Base-by-base conservation (phyloP, 2,329 filamentous ascomycete genomes). In the Penicillium capsulatum region DNA sequence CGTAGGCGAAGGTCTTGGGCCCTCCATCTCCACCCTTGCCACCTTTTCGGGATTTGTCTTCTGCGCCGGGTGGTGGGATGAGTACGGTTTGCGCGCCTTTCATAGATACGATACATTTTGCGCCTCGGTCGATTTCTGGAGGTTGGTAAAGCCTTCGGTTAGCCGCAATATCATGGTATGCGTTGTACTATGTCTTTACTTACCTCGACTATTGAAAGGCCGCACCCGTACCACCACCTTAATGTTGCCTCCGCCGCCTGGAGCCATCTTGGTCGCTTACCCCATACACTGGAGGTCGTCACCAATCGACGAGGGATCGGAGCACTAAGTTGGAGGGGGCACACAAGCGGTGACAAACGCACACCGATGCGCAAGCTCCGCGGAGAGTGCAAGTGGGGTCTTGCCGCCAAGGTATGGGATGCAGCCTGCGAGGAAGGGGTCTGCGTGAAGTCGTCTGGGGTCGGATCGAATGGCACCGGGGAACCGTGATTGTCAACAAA, bases 51-150 rank as follows among this genome's bases (percentile, higher is more conserved):
- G 61, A 47, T 64, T 72, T 65, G 49, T 70, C 67, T 63, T 77
- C 71, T 50, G 73, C 68, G 55, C 81, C 78, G 22, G 80, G 72
- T 9, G 91, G 88, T 40, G 85, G 80, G 17, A 76, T 80, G 49
- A 98, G 79, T 61, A 95, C 72, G 40, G 92, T 98, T 72, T 98
- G 92, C 68, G 80, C 81, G 54, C 79, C 86, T 74, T 92, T 86
- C 92, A 98, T 98, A 58, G 91, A 85, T 49, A 98, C 86, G 58
- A 98, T 94, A 74, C 90, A 94, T 90, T 86, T 89, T 77, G 92
- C 84, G 57, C 83, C 81, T 63, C 94, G 81, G 53, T 94, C 91
- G 61, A 84, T 83, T 78, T 96, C 88, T 95, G 62, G 46, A 52
- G 4, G 39, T 16, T 28, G 14, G 22, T 10, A 38, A 7, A 6